Conservation (phyloP, 1,284 basidiomycete species). For the Trichosporon ovoides region DNA sequence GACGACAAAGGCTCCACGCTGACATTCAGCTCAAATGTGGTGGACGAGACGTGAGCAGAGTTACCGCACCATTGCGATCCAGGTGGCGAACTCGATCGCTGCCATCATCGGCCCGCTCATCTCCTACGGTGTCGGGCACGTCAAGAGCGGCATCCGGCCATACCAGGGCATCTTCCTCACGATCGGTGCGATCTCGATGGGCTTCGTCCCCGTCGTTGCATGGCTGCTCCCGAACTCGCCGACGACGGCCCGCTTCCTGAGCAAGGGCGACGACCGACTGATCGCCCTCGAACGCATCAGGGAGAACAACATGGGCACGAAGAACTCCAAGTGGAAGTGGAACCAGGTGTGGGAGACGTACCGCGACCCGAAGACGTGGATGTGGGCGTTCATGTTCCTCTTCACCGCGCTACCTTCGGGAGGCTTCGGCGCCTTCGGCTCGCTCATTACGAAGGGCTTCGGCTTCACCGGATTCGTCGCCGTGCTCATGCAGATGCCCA, state of each 20-base stretch:
- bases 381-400: conserved; percentile 40
- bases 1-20: too few species aligned
- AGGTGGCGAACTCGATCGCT: conserved; percentile 41
- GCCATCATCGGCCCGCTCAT: conserved; percentile 42
- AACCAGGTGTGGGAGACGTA: conserved; percentile 45
- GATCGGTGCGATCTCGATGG: conserved; percentile 52
- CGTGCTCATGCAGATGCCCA: conserved; percentile 51
- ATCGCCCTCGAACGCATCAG: conserved; percentile 46
- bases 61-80: conserved; percentile 43
- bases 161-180: conserved; percentile 54
- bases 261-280: conserved; percentile 39
- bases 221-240: conserved; percentile 47
- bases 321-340: conserved; percentile 45
- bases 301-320: conserved; percentile 48
- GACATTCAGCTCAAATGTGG: conserved; percentile 30
- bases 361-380: conserved; percentile 43
- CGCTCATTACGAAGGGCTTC: conserved; percentile 41
- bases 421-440: conserved; percentile 46
- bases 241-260: conserved; percentile 43
- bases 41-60: conserved; percentile 34
- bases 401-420: conserved; percentile 41
- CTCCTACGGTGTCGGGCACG: conserved; percentile 39
- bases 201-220: conserved; percentile 52
- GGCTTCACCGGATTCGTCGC: conserved; percentile 45
- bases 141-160: conserved; percentile 22